Conservation (phyloP, 2,329 filamentous ascomycete genomes). For the Xylariaceae sp. region DNA sequence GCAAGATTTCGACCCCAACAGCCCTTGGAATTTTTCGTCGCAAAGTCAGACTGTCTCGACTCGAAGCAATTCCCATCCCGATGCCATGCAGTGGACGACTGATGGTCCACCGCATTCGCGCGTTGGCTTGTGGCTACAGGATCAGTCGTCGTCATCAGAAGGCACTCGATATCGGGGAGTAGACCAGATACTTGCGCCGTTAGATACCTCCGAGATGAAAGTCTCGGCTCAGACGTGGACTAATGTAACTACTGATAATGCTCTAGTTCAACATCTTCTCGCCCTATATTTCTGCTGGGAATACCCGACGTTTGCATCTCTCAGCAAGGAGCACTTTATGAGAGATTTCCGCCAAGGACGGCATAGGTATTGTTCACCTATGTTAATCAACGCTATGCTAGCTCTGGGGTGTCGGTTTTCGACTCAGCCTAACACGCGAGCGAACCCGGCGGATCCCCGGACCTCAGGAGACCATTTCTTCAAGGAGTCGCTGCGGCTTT, state of each 20-base stretch:
- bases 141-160: slow-evolving; percentile 39
- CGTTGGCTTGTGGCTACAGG: slow-evolving; percentile 55
- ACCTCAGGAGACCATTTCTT: slow-evolving; percentile 77
- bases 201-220: slow-evolving; percentile 48
- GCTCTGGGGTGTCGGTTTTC: slow-evolving; percentile 72
- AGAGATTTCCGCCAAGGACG: slow-evolving; percentile 64
- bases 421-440: slow-evolving; percentile 63
- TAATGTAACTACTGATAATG: slow-evolving; percentile 57
- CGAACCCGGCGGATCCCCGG: slow-evolving; percentile 62
- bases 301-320: slow-evolving; percentile 73
- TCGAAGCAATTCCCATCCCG: slow-evolving; percentile 50
- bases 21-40: slow-evolving; percentile 53
- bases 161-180: slow-evolving; percentile 43
- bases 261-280: slow-evolving; percentile 65
- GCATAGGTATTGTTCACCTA: slow-evolving; percentile 67
- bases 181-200: slow-evolving; percentile 53
- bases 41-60: slow-evolving; percentile 51
- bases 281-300: slow-evolving; percentile 75
- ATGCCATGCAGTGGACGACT: slow-evolving; percentile 49
- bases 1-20: slow-evolving; percentile 47
- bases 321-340: slow-evolving; percentile 72
- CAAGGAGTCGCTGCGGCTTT: slow-evolving; percentile 65
- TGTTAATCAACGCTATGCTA: slow-evolving; percentile 67
- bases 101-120: slow-evolving; percentile 49
- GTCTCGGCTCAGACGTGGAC: slow-evolving; percentile 59